Evolutionary conservation across 176 grass and related monocot species (phyloP).

Genomic region (Rhynchospora breviuscula): DNA sequence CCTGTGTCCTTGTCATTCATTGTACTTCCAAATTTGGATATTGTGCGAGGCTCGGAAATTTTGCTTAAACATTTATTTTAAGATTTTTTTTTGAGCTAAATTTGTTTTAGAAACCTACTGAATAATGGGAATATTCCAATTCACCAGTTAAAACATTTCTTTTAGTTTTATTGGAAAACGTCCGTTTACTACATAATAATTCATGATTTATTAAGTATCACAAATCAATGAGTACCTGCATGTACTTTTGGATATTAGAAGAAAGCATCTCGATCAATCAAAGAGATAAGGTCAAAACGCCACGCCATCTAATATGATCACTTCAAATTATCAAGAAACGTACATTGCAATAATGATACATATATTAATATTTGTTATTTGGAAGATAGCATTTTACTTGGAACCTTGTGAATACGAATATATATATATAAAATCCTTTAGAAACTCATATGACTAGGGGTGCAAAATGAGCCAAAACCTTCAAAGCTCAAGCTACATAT

Average conservation of each 20-base stretch:
- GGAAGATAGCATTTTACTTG: neutral
- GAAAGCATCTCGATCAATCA: neutral
- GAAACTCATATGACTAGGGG: neutral
- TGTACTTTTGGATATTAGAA: neutral
- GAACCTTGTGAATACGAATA: neutral
- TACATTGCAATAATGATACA: neutral
- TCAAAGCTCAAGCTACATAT: too few relatives aligned
- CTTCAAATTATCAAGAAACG: neutral
- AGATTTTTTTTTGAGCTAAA: too few relatives aligned
- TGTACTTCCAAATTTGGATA: neutral
- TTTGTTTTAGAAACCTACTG: too few relatives aligned
- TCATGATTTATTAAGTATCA: neutral
- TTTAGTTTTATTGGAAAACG: too few relatives aligned
- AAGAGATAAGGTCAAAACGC: neutral
- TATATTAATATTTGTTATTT: neutral
- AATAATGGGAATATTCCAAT: too few relatives aligned
- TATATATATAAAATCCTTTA: neutral
- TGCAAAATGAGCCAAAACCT: constrained; percentile 4
- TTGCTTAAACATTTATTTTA: too few relatives aligned
- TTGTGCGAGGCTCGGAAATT: neutral
- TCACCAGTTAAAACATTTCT: too few relatives aligned
- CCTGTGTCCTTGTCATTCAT: too few relatives aligned
- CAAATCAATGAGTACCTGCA: neutral
- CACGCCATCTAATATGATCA: neutral
- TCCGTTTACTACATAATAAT: neutral